Conservation (phyloP, 2,329 filamentous ascomycete species). For the Fusarium anguioides region DNA sequence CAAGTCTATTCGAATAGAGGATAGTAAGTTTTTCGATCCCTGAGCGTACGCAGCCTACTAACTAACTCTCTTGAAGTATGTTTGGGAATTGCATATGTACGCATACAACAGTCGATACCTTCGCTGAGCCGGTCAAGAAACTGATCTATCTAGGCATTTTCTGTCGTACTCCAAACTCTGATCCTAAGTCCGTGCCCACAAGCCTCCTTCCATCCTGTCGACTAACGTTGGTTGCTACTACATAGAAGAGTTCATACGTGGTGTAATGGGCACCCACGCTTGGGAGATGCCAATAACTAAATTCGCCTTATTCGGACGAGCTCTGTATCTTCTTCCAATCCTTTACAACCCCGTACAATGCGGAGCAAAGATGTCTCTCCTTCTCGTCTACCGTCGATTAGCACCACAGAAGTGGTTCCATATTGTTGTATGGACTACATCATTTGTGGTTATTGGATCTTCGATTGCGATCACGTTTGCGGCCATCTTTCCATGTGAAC, state of each 20-base stretch:
- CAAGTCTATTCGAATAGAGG: constrained; percentile 9
- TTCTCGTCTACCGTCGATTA: constrained; percentile 15
- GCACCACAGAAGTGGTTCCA: constrained; percentile 20
- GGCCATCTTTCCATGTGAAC: constrained; percentile 20
- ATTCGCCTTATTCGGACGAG: constrained; percentile 8
- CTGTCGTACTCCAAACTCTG: constrained; percentile 15
- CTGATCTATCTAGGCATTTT: constrained; percentile 9
- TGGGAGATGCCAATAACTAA: constrained; percentile 33
- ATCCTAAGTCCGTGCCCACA: constrained; percentile 12
- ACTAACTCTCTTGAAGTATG: not conserved
- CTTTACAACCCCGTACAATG: constrained; percentile 30
- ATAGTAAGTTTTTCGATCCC: not conserved
- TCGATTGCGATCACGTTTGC: constrained; percentile 22
- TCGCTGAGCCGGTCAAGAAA: not conserved
- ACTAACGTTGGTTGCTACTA: not conserved
- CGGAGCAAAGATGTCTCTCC: constrained; percentile 5
- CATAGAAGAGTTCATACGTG: constrained; percentile 16
- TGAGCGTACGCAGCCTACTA: not conserved
- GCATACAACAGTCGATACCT: not conserved
- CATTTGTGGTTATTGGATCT: constrained; percentile 14
- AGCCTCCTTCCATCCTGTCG: not conserved
- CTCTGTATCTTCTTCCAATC: constrained; percentile 11
- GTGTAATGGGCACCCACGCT: constrained; percentile 26
- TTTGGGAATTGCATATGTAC: constrained; percentile 18
- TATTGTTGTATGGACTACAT: not conserved